Evolutionary conservation across 208 protist species (phyloP).

Genomic region (Hexamita inflata): DNA sequence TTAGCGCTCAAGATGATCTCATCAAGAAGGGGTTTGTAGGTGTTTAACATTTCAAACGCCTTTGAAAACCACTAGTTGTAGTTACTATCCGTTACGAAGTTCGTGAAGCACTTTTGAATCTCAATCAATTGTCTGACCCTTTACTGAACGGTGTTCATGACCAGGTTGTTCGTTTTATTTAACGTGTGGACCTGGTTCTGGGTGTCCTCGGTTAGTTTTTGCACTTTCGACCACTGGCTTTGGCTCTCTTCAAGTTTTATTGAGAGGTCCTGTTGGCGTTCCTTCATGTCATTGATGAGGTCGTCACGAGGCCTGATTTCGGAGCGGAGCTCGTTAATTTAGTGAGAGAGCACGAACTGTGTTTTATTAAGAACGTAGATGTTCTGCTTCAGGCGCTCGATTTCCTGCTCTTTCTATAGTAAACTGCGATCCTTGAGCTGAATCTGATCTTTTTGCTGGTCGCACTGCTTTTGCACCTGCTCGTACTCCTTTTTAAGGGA

Average conservation of each 20-base stretch:
- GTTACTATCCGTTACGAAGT: slow-evolving; percentile 2
- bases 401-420: not conserved
- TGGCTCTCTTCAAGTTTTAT: not conserved
- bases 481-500: not conserved
- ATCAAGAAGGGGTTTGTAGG: not conserved
- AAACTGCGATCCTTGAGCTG: not conserved
- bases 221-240: not conserved
- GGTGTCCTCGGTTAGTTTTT: too few relatives aligned
- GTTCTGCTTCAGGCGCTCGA: not conserved
- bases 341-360: slow-evolving; percentile 7
- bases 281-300: slow-evolving; percentile 16
- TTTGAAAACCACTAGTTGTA: not conserved
- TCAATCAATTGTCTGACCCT: not conserved
- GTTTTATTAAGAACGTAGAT: not conserved
- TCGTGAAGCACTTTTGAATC: not conserved
- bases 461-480: not conserved
- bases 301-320: slow-evolving; percentile 11
- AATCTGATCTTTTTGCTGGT: not conserved
- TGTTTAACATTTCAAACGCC: not conserved
- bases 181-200: not conserved
- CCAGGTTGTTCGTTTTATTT: not conserved
- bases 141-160: not conserved
- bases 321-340: not conserved
- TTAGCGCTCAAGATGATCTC: not conserved
- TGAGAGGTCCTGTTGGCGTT: not conserved